Evolutionary conservation across 1,139 yeast genomes (phyloP), one percentile per base, ranked within the genome.

Genomic region (Saccharomyces pastorianus): DNA sequence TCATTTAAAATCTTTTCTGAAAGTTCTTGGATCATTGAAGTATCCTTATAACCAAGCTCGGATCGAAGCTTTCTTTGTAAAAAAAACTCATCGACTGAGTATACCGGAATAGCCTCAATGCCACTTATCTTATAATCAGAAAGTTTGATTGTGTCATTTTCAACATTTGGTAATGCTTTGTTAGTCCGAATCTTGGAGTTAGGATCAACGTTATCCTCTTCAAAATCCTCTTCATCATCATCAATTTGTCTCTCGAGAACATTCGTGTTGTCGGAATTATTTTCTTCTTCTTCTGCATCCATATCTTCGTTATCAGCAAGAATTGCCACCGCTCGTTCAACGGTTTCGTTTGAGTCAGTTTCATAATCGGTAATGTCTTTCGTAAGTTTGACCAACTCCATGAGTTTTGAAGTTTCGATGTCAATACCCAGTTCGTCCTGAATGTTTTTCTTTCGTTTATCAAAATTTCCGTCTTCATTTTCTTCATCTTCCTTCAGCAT

Each of bases 351-450:
- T 4, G 23, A 11, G n/a, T 23, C 4, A 8, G 66, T 67, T 1
- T 65, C 67, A 23, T 66, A 74, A 20, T 73, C 96, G 0, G 84
- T 78, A 48, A 91, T 79, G 29, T 75, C 71, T 47, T 77, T 76
- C 4, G 81, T 72, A 51, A 85, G 69, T 23, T 76, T 76, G 27
- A 80, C 62, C 53, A 88, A 72, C 41, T 78, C 79, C 53, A 82
- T 77, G 65, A 86, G 81, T 14, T 75, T 73, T 17, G 49, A 51
- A 51, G 14, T 17, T 1, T 73, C 61, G 0, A 88, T 59, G 17
- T 66, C 61, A 2, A 68, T 59, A 9, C 76, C 85, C 25, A 90
- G 64, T 6, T 84, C 74, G 6, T 73, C 73, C 55, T 79, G 80
- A 1, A 81, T 63, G 32, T 69, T 70, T 46, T 63, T 61, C 55